Base-by-base conservation (phyloP, 2,329 filamentous ascomycete species). In the Trichoderma aggressivum region DNA sequence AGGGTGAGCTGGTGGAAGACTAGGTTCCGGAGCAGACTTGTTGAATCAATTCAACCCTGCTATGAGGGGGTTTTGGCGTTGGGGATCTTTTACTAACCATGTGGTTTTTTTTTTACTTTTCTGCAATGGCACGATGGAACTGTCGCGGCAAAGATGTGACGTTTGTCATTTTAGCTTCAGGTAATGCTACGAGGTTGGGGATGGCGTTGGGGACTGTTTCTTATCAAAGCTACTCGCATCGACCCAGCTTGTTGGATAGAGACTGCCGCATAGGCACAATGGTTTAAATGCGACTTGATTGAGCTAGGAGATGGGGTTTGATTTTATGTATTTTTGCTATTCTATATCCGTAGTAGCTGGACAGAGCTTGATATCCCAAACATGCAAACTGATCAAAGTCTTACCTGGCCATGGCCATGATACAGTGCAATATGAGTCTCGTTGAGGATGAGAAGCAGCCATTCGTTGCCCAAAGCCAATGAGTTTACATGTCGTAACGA, bases 1-100 rank as follows among this genome's bases (percentile, higher is more conserved):
- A 86, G 71, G 85, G 85, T 36, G 85, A 86, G 74, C 80, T 86
- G 47, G 75, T 82, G 36, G 81, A 83, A 71, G 78, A 80, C 43
- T 80, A 70, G 73, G 43, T 10, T 32, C 10, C 10, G 8, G 61
- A 12, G n/a, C 55, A 43, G 28, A 34, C 14, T 7, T n/a, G 16
- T 24, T 32, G 18, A 68, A 24, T 21, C 11, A 34, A 39, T 50
- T 53, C 28, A n/a, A 66, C 28, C 56, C 43, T 53, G 28, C 16
- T 26, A 50, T 16, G 39, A 34, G 2, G 21, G 28, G 56, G 50
- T n/a, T 68, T 47, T 30, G 70, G 70, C 63, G 69, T 68, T 71
- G 55, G 55, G 55, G 26, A 66, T 26, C 14, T 59, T 65, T 36
- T 14, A 58, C 14, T 30, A 43, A 65, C 18, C 47, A 55, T 56